Conservation (phyloP, 257 asterid genomes). For the Plantago elongata region DNA sequence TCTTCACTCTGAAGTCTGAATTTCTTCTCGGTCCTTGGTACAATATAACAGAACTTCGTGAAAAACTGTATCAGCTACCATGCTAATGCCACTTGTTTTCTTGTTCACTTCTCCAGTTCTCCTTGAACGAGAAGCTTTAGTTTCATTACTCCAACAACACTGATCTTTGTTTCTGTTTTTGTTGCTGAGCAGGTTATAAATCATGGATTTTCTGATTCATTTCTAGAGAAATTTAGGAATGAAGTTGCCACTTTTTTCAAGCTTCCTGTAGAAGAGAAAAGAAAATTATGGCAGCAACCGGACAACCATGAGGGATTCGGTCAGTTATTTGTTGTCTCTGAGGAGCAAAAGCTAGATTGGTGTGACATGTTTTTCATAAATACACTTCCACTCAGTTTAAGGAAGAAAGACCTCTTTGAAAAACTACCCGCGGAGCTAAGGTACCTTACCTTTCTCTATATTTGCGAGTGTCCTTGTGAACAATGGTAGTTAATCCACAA, state of each 20-base stretch:
- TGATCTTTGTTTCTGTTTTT: not conserved
- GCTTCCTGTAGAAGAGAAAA: slow-evolving; percentile 42
- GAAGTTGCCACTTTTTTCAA: slow-evolving; percentile 29
- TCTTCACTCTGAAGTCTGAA: too few species aligned
- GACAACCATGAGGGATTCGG: slow-evolving; percentile 54
- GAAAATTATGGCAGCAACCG: slow-evolving; percentile 38
- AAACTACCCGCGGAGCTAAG: slow-evolving; percentile 38
- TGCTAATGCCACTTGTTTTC: too few species aligned
- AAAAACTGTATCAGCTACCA: too few species aligned
- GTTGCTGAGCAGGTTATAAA: slow-evolving; percentile 26
- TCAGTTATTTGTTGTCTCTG: slow-evolving; percentile 44
- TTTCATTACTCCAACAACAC: not conserved
- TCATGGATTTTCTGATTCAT: slow-evolving; percentile 38
- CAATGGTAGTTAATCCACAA: too few species aligned
- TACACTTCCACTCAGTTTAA: slow-evolving; percentile 32
- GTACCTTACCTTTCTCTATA: slow-evolving; percentile 20
- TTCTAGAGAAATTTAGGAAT: slow-evolving; percentile 34
- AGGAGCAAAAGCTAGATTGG: slow-evolving; percentile 63
- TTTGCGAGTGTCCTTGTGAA: too few species aligned
- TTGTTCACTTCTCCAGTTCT: not conserved
- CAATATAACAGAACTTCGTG: too few species aligned
- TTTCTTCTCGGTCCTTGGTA: too few species aligned
- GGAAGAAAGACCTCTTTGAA: slow-evolving; percentile 29
- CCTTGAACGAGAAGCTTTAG: not conserved
- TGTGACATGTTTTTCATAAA: slow-evolving; percentile 47